Conservation (phyloP, 495 filamentous ascomycete genomes). For the Letharia columbiana region DNA sequence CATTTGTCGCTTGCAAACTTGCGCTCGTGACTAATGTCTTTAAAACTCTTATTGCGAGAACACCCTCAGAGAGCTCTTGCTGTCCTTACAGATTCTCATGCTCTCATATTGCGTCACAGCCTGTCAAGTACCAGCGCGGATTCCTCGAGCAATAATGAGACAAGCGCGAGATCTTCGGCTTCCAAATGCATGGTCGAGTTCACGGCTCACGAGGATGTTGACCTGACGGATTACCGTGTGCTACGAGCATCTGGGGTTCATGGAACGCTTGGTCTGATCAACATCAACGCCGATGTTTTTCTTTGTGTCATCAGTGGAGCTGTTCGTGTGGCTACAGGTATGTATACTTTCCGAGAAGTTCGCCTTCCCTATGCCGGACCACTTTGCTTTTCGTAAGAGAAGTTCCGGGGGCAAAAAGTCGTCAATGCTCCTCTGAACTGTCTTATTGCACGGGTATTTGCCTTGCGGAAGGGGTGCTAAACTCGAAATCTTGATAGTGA, state of each 20-base stretch:
- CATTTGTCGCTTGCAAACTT: neutral
- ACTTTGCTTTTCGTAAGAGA: neutral
- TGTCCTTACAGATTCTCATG: slow-evolving; percentile 66
- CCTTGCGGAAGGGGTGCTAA: neutral
- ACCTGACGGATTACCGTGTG: slow-evolving; percentile 64
- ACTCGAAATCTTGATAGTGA: slow-evolving; percentile 32
- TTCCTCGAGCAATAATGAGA: slow-evolving; percentile 38
- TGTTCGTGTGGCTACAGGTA: slow-evolving; percentile 57
- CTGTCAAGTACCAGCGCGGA: slow-evolving; percentile 43
- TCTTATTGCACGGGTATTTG: neutral
- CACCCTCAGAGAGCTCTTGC: slow-evolving; percentile 79
- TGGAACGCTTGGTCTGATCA: slow-evolving; percentile 85
- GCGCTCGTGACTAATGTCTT: slow-evolving; percentile 19
- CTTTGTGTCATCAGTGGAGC: slow-evolving; percentile 81
- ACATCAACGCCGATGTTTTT: slow-evolving; percentile 77
- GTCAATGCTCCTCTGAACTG: neutral
- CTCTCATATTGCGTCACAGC: slow-evolving; percentile 73
- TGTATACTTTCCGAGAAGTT: neutral
- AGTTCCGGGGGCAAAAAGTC: neutral
- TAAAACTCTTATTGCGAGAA: slow-evolving; percentile 41
- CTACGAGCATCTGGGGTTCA: slow-evolving; percentile 67
- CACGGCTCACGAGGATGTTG: slow-evolving; percentile 48
- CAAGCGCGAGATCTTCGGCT: slow-evolving; percentile 30
- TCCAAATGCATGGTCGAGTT: slow-evolving; percentile 86
- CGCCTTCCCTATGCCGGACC: neutral